A percentile compares a stretch with the other conserved stretches of the same genome.
These are phyloP conservation scores for Cladosporium oxysporum DNA, from an alignment of 2,329 filamentous ascomycete genomes.

Conservation along the genomic window DNA sequence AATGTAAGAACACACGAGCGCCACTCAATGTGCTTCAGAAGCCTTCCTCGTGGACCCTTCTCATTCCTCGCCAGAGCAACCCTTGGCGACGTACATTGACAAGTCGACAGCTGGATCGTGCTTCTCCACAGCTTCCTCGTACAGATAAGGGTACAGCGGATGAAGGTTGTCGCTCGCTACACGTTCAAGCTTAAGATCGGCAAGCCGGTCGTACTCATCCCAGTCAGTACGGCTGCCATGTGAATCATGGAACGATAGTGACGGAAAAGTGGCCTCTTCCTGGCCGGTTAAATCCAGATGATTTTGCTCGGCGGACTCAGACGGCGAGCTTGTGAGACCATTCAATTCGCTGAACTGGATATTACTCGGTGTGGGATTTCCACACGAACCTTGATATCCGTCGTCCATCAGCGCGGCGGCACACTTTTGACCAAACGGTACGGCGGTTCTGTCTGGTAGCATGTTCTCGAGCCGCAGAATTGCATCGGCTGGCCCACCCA, in stretches of 20 bases:
- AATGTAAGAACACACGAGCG: neutral
- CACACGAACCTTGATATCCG: too few species aligned
- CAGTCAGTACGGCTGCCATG: neutral
- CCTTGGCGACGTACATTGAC: neutral
- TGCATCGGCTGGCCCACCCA: neutral
- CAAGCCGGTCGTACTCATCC: neutral
- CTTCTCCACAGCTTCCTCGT: neutral
- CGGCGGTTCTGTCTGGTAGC: neutral
- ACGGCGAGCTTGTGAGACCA: too few species aligned
- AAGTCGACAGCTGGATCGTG: neutral
- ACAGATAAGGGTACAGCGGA: neutral
- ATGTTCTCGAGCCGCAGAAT: neutral
- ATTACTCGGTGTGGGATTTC: too few species aligned
- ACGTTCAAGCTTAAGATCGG: neutral
- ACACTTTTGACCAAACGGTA: too few species aligned
- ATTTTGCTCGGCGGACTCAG: neutral
- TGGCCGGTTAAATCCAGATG: neutral
- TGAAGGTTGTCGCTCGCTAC: neutral
- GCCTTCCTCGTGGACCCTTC: neutral
- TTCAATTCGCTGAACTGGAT: too few species aligned
- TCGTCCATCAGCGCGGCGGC: too few species aligned
- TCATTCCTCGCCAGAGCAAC: neutral
- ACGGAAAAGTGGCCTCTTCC: neutral
- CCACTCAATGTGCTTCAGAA: neutral
- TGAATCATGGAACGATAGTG: neutral